Evolutionary conservation across 2,329 filamentous ascomycete genomes (phyloP), one percentile per base, ranked within the genome.

Genomic region (Nannizziopsis arthrosporioides): DNA sequence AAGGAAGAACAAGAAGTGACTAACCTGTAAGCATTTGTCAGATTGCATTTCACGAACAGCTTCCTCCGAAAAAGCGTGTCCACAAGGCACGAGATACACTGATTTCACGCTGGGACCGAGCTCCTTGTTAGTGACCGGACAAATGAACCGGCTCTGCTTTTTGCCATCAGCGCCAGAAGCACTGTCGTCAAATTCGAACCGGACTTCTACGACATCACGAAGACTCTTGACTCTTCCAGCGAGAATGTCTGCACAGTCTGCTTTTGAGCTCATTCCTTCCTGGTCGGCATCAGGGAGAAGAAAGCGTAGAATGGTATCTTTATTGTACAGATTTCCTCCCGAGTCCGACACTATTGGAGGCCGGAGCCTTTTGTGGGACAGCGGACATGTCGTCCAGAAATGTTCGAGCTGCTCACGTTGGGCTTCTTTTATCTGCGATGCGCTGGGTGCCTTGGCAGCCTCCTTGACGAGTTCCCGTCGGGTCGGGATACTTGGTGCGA

Each of bases 391-490:
- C 4, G 78, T 77, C 92, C 92, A 98, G 58, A 81, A 78, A 66
- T 96, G 88, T 51, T 80, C 77, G 61, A 92, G 82, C 37, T 85
- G 84, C 66, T 95, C 90, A 61, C 84, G 80, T 55, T 83, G 83
- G 7, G 84, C 83, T 55, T 92, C 88, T 70, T 96, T 96, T 49
- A 94, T 71, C 70, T 96, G 84, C 41, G 85, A 82, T 22, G 86
- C 77, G 31, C 85, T 93, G 17, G 84, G 85, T 44, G 81, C 77
- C 58, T 86, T 84, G 37, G 89, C 87, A 22, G 89, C 87, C 66
- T 90, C 84, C 68, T 94, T 94, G 65, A 98, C 92, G 40, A 98
- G 85, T 68, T 98, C 93, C 61, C 88, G 84, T 30, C 93, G 85
- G 54, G 84, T 96, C 4, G 92, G 92, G 57, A 98, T 98, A 57